Base-by-base conservation (phyloP, 345 rosid species). In the Abelmoschus esculentus region DNA sequence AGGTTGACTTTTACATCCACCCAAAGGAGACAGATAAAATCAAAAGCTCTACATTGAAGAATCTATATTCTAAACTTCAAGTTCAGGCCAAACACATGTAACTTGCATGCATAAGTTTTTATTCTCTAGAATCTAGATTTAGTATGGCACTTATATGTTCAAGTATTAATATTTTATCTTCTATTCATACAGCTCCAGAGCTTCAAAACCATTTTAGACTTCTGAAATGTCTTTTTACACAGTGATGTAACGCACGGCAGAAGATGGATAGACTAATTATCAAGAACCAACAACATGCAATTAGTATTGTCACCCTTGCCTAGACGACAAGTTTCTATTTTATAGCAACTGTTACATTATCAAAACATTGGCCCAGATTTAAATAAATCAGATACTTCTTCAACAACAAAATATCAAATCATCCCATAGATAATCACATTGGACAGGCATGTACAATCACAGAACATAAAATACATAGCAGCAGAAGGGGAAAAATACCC, bases 401-500 rank as follows among this genome's bases (percentile, higher is more conserved):
- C 4, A 58, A 44, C 55, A 28, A 14, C 26, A 34, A 70, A 44
- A 40, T 26, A 40, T 69, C 54, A 36, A 13, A 40, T 57, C 64
- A 26, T 69, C 32, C 52, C 15, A 38, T 38, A 55, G 64, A 2
- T 44, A 32, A 67, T 52, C 5, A 0, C 12, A n/a, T 18, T 32
- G 60, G 46, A 67, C n/a, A 53, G 15, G 32, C 59, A 31, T 50
- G 42, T 0, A 36, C 52, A 57, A 57, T 7, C 38, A 22, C 34
- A 58, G 44, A 67, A 52, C 47, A 76, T 44, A 60, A 60, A 46
- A 52, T 50, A n/a, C 29, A 14, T 46, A 66, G 70, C 0, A 6
- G 63, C 14, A 22, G 53, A 6, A 38, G 46, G 57, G 26, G 6
- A 57, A 15, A 32, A 22, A 22, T 90, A 91, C 97, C 77, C 85